A percentile compares a stretch with the other conserved stretches of the same genome.
Evolutionary conservation across 129 eudicot genomes (phyloP).

Genomic region (Logfia minima): DNA sequence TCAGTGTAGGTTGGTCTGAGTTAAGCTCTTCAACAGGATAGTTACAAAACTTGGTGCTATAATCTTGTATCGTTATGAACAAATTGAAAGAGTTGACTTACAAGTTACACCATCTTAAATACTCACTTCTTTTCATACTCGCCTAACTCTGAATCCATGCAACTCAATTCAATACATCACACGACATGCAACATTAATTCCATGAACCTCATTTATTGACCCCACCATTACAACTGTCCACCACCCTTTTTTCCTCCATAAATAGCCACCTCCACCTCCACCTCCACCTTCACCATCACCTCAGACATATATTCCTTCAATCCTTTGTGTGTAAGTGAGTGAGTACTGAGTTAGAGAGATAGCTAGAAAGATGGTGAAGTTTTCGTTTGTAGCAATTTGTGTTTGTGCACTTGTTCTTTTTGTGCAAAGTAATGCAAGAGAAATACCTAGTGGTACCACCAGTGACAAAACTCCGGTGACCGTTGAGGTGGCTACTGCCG

Average conservation of each 20-base stretch:
- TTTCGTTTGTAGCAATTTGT: constrained; percentile 30
- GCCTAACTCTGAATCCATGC: neutral
- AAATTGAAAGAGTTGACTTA: neutral
- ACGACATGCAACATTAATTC: neutral
- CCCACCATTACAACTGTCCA: neutral
- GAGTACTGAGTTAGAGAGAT: constrained; percentile 19
- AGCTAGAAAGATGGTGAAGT: constrained; percentile 41
- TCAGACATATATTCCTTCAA: neutral
- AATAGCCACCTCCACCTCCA: neutral
- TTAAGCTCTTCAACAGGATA: neutral
- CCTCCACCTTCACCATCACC: constrained; percentile 2
- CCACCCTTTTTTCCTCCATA: neutral
- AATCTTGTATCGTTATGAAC: neutral
- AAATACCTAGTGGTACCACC: constrained; percentile 36
- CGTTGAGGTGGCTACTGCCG: constrained; percentile 12
- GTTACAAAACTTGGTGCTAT: neutral
- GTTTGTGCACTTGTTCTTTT: constrained; percentile 41
- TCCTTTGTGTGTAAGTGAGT: neutral
- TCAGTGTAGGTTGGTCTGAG: neutral
- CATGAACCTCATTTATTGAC: neutral
- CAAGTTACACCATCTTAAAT: neutral
- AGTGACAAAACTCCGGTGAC: constrained; percentile 28
- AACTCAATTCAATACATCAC: neutral
- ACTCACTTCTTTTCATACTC: neutral
- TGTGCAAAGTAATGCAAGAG: constrained; percentile 39